Conservation (phyloP, 495 filamentous ascomycete genomes). For the Cladorrhinum samala region DNA sequence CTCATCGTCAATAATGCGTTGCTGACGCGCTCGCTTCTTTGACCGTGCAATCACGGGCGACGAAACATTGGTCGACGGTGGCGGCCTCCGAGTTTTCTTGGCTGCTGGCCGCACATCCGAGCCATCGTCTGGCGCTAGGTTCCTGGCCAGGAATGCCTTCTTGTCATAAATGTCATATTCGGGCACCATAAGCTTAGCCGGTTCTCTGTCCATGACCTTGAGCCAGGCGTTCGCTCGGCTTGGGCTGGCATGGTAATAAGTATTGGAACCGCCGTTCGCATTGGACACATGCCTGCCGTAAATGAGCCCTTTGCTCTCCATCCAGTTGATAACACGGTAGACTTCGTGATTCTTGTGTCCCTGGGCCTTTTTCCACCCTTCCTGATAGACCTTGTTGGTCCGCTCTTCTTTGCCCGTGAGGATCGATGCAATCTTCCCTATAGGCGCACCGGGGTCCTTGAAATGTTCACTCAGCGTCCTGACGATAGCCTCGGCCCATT, state of each 20-base stretch:
- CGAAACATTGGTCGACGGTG: conserved; percentile 77
- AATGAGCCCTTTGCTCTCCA: conserved; percentile 37
- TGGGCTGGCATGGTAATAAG: neutral
- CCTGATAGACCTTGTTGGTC: conserved; percentile 18
- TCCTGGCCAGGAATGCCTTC: neutral
- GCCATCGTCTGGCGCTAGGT: neutral
- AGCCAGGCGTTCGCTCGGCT: neutral
- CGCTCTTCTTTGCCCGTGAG: conserved; percentile 39
- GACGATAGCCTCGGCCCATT: conserved; percentile 63
- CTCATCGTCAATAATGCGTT: conserved; percentile 2
- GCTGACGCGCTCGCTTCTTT: conserved; percentile 39
- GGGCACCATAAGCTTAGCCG: neutral
- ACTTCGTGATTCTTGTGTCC: conserved; percentile 41
- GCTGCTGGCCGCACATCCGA: conserved; percentile 10
- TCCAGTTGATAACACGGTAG: conserved; percentile 42
- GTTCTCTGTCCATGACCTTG: neutral
- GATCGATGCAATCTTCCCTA: conserved; percentile 47
- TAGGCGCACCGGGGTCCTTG: conserved; percentile 38
- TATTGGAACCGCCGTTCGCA: neutral
- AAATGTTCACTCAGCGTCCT: conserved; percentile 50
- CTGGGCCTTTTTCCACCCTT: conserved; percentile 38
- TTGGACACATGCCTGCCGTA: conserved; percentile 21
- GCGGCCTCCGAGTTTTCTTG: conserved; percentile 7
- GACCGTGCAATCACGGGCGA: conserved; percentile 56
- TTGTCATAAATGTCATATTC: neutral